Base-by-base conservation (phyloP, 805 yeast species). In the Osmozyma mogii region DNA sequence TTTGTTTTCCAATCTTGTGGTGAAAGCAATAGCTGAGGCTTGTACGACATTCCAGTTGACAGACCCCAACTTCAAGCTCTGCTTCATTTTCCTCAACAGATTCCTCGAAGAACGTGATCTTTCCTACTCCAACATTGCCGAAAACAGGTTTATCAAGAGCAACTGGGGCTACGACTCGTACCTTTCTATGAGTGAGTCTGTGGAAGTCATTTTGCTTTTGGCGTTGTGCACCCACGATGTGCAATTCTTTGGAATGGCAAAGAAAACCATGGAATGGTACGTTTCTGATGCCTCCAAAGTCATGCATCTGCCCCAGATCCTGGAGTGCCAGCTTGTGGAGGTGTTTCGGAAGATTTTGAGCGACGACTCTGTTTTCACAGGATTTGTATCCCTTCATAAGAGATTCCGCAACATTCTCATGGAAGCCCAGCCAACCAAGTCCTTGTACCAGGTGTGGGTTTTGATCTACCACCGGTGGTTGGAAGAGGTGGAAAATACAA, bases 381-480 rank as follows among this genome's bases (percentile, higher is more conserved):
- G 92, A 17, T 66, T 77, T 13, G 76, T 79, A 17, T 87, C 94
- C 0, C 63, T 81, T 20, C 87, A 82, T 45, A 80, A 81, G 47
- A 70, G 75, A 35, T 54, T 81, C 30, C 65, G 82, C 47, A 28
- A 29, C n/a, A 32, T 44, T 7, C 54, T 43, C 43, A 56, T 29
- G 37, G 57, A 40, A 36, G 54, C 38, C 22, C 52, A 37, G 35
- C 74, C 58, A 36, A 64, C 57, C 28, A 56, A 37, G 45, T 53
- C 17, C 2, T 43, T 63, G 15, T 56, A 46, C 32, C 58, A 58
- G 26, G 58, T 58, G 4, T 63, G 68, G 69, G 27, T 54, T 9
- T 42, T 58, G n/a, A 67, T 77, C 35, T 75, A 67, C 44, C 61
- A 61, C 20, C 49, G 72, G 15, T 74, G 80, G 81, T 38, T 49